phyloP scores from a whole-genome alignment of 306 rosid genomes.

The Castanea sativa region DNA sequence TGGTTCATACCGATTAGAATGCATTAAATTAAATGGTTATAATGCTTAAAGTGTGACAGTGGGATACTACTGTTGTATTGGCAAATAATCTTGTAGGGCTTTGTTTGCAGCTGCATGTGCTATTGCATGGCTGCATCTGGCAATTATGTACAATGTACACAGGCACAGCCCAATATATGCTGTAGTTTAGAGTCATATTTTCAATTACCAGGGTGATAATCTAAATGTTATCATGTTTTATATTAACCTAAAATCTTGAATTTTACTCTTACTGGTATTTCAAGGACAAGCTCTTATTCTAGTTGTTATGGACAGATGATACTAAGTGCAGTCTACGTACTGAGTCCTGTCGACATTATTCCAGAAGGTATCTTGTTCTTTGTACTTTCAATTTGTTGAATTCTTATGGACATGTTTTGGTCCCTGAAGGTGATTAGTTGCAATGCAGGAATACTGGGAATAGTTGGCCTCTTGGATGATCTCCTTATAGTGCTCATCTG shows the following conservation, averaged over 20 bases:
- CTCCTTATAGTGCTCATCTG: slow-evolving; percentile 54
- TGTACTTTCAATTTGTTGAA: slow-evolving; percentile 6
- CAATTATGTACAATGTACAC: background rate
- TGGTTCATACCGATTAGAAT: too few species aligned
- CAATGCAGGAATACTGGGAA: slow-evolving; percentile 68
- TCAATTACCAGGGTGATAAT: background rate
- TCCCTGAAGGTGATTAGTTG: background rate
- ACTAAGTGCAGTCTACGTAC: slow-evolving; percentile 47
- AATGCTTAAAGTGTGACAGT: background rate
- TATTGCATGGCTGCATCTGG: background rate
- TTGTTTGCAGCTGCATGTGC: background rate
- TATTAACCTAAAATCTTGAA: background rate
- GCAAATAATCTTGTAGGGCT: too few species aligned
- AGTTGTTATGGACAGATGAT: slow-evolving; percentile 49
- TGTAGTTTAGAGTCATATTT: background rate
- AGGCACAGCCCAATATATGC: background rate
- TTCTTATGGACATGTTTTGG: background rate
- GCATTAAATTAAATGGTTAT: background rate
- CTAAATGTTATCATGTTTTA: background rate
- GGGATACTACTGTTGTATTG: too few species aligned
- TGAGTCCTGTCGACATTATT: slow-evolving; percentile 89
- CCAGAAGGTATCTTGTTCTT: slow-evolving; percentile 63
- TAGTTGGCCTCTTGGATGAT: slow-evolving; percentile 84
- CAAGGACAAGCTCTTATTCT: slow-evolving; percentile 1
- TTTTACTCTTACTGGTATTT: background rate